phyloP scores from a whole-genome alignment of 768 basidiomycete genomes.

The Lactifluus pinguis region DNA sequence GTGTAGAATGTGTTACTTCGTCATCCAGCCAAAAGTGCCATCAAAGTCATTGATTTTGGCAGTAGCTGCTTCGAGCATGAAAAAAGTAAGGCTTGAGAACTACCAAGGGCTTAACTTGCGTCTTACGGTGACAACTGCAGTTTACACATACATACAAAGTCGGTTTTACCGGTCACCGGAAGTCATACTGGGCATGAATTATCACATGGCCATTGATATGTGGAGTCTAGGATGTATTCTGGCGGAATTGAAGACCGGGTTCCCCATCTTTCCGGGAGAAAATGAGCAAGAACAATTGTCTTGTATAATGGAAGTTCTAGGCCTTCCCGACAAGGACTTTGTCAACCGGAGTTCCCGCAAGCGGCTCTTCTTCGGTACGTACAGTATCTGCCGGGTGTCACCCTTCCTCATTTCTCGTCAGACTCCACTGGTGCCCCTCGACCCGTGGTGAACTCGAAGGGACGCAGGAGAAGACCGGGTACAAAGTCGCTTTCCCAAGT shows the following conservation, averaged over 20 bases:
- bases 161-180: constrained; percentile 99
- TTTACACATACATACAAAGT: constrained; percentile 99
- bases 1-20: constrained; percentile 84
- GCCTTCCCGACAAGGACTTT: constrained; percentile 90
- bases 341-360: constrained; percentile 89
- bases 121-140: constrained; percentile 33
- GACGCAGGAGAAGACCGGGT: constrained; percentile 83
- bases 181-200: constrained; percentile 98
- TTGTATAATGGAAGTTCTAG: constrained; percentile 99
- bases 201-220: constrained; percentile 99
- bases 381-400: background rate
- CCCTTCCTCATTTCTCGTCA: constrained; percentile 25
- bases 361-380: constrained; percentile 90
- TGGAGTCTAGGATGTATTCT: constrained; percentile 99
- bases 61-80: constrained; percentile 98
- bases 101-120: background rate
- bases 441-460: constrained; percentile 93
- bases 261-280: constrained; percentile 98
- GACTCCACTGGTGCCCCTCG: constrained; percentile 91
- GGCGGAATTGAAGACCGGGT: constrained; percentile 94
- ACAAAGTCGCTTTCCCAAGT: constrained; percentile 86
- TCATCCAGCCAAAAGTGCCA: constrained; percentile 91
- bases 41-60: constrained; percentile 99
- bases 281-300: constrained; percentile 97
- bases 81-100: constrained; percentile 61